Percentiles rank a stretch among this genome's conserved stretches.
phyloP scores from a whole-genome alignment of 164 flowering plant genomes.

The Cinnamomum micranthum region DNA sequence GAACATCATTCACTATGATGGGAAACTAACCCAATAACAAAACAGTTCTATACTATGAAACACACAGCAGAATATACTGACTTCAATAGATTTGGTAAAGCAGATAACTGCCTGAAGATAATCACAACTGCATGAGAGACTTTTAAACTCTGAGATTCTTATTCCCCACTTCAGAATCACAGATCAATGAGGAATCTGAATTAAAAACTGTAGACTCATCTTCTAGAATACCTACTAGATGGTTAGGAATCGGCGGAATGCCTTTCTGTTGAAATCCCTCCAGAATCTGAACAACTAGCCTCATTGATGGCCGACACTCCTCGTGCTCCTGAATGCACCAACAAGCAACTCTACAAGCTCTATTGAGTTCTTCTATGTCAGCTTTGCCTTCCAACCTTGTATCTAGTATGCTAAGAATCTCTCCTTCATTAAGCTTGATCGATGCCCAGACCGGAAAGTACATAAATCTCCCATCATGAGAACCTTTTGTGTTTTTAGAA shows the following conservation, averaged over 20 bases:
- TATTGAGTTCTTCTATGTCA: slow-evolving; percentile 31
- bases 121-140: too few species aligned
- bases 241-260: slow-evolving; percentile 33
- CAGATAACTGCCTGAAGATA: too few species aligned
- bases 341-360: slow-evolving; percentile 39
- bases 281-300: slow-evolving; percentile 46
- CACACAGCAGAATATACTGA: too few species aligned
- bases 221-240: slow-evolving; percentile 20
- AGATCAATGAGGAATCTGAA: not conserved
- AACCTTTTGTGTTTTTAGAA: slow-evolving; percentile 9
- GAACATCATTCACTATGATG: too few species aligned
- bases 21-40: too few species aligned
- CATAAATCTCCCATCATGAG: slow-evolving; percentile 16
- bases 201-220: not conserved
- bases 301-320: slow-evolving; percentile 40
- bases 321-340: slow-evolving; percentile 62
- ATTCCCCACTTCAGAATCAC: too few species aligned
- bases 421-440: slow-evolving; percentile 23
- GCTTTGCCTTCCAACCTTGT: slow-evolving; percentile 30
- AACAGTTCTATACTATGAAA: too few species aligned
- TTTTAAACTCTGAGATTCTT: too few species aligned
- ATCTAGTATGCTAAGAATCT: slow-evolving; percentile 28
- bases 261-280: slow-evolving; percentile 36
- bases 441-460: slow-evolving; percentile 45
- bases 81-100: too few species aligned